Evolutionary conservation across 2,329 filamentous ascomycete genomes (phyloP).

Genomic region (Monosporascus sp.): DNA sequence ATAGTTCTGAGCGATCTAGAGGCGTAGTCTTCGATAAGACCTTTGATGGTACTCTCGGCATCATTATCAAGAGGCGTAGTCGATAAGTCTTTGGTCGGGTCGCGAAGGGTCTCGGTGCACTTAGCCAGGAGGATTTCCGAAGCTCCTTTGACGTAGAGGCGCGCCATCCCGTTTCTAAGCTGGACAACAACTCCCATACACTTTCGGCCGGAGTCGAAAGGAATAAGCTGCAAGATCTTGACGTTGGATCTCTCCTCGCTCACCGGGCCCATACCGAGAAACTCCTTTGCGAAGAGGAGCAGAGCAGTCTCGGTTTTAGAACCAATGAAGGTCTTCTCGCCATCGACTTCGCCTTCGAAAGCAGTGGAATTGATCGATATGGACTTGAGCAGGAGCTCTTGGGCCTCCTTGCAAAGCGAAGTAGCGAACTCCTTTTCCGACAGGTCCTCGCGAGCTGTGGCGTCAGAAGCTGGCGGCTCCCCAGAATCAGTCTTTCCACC

Average conservation of each 20-base stretch:
- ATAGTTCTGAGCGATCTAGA: constrained; percentile 78
- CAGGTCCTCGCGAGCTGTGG: constrained; percentile 26
- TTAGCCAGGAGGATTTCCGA: constrained; percentile 58
- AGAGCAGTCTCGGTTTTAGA: constrained; percentile 75
- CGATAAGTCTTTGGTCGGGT: constrained; percentile 41
- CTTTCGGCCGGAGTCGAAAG: constrained; percentile 71
- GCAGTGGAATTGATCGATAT: constrained; percentile 67
- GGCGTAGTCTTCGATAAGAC: constrained; percentile 73
- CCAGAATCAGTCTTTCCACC: constrained; percentile 21
- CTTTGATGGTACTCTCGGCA: constrained; percentile 52
- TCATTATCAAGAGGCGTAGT: constrained; percentile 42
- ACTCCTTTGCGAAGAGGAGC: constrained; percentile 61
- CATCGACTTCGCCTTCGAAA: constrained; percentile 69
- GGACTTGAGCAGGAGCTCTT: constrained; percentile 52
- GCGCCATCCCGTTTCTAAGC: constrained; percentile 44
- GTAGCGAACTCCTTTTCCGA: constrained; percentile 41
- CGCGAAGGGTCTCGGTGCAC: constrained; percentile 46
- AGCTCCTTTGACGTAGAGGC: constrained; percentile 59
- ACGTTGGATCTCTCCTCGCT: constrained; percentile 57
- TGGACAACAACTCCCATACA: constrained; percentile 60
- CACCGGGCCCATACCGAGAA: constrained; percentile 62
- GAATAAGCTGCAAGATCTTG: constrained; percentile 60
- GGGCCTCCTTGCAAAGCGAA: constrained; percentile 40
- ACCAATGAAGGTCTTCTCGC: constrained; percentile 62
- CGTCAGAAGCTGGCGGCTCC: constrained; percentile 8